Percentiles rank a stretch among this genome's conserved stretches.
Conservation (phyloP, 73 alveolate species). For the Paramecium caudatum region DNA sequence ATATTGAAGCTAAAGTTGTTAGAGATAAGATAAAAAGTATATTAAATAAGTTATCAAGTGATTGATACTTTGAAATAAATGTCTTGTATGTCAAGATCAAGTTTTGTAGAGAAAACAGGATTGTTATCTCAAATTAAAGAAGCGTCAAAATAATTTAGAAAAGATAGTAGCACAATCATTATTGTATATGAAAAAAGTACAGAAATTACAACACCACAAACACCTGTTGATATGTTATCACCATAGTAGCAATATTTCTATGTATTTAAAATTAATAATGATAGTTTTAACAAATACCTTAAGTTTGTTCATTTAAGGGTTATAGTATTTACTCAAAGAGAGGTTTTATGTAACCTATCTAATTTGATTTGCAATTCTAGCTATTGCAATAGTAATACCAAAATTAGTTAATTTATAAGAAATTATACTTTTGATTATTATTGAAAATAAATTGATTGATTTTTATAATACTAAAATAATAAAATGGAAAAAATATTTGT, state of each 20-base stretch:
- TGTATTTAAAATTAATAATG: background rate
- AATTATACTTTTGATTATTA: constrained; percentile 37
- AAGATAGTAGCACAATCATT: background rate
- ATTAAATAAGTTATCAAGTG: background rate
- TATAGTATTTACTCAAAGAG: constrained; percentile 3
- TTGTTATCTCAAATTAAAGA: background rate
- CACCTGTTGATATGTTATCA: background rate
- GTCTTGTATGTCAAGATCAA: background rate
- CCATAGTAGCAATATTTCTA: background rate
- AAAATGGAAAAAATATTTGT: too few relatives aligned
- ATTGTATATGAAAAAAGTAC: constrained; percentile 58
- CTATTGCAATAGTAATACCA: background rate
- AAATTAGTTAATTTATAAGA: constrained; percentile 17
- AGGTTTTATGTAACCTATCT: constrained; percentile 1
- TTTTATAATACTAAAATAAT: too few relatives aligned
- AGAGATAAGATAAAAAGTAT: constrained; percentile 29
- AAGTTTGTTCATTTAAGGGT: background rate
- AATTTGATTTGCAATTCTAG: constrained; percentile 23
- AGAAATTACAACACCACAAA: constrained; percentile 24
- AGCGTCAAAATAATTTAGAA: background rate
- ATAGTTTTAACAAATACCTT: background rate
- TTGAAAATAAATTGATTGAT: too few relatives aligned
- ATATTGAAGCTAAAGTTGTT: constrained; percentile 12
- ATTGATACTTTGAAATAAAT: background rate
- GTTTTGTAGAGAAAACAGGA: constrained; percentile 26